Evolutionary conservation across 2,329 filamentous ascomycete genomes (phyloP).

Genomic region (Dactylellina cionopaga): DNA sequence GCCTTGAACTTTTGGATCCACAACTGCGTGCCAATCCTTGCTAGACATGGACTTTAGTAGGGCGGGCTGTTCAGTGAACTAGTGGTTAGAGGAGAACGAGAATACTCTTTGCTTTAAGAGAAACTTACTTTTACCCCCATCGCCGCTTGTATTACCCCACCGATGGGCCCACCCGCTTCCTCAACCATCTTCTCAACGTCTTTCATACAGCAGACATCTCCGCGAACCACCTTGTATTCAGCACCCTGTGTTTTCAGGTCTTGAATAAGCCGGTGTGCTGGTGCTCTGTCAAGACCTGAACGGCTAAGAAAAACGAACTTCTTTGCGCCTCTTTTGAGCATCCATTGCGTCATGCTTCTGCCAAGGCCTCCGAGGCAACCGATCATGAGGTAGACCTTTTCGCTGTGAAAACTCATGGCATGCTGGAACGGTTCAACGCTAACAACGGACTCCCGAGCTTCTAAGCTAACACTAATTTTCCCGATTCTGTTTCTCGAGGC

Average conservation of each 20-base stretch:
- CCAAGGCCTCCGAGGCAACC: conserved; percentile 68
- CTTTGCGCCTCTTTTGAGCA: conserved; percentile 65
- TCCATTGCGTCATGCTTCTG: conserved; percentile 65
- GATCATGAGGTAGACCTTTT: conserved; percentile 65
- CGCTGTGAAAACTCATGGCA: conserved; percentile 28
- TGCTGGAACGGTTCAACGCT: background rate
- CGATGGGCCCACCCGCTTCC: conserved; percentile 50
- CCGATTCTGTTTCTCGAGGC: conserved; percentile 7
- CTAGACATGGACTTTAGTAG: conserved; percentile 56
- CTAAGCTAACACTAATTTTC: conserved; percentile 16
- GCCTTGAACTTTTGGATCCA: conserved; percentile 59
- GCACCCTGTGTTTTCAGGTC: conserved; percentile 56
- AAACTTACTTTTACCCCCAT: conserved; percentile 56
- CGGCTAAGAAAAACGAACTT: conserved; percentile 66
- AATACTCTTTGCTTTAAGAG: too few relatives aligned
- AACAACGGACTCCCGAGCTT: background rate
- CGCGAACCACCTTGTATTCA: conserved; percentile 55
- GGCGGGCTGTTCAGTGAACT: conserved; percentile 56
- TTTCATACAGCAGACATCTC: conserved; percentile 52
- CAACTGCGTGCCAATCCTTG: conserved; percentile 55
- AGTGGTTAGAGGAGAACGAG: background rate
- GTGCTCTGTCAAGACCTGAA: conserved; percentile 56
- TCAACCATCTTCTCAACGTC: conserved; percentile 20
- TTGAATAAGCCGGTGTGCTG: conserved; percentile 54
- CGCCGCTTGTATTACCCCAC: conserved; percentile 60